Evolutionary conservation across 148 eudicot genomes (phyloP).

Genomic region (Dysphania ambrosioides): DNA sequence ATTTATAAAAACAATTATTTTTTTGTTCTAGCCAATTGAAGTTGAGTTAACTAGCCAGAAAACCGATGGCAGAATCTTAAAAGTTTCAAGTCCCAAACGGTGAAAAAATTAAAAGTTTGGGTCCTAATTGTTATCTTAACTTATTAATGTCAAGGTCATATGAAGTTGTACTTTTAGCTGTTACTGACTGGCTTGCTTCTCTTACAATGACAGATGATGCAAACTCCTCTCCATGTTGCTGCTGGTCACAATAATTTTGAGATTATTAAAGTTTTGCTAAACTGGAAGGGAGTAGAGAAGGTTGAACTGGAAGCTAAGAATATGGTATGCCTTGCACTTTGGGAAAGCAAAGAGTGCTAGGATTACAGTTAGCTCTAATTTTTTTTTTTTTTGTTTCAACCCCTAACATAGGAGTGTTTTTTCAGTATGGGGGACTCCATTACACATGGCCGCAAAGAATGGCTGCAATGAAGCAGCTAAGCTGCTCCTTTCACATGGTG

Average conservation of each 20-base stretch:
- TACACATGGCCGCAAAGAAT: slow-evolving; percentile 99
- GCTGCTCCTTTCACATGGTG: slow-evolving; percentile 89
- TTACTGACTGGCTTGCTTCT: neutral
- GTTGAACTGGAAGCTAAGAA: slow-evolving; percentile 92
- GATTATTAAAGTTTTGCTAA: slow-evolving; percentile 65
- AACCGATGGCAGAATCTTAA: too few relatives aligned
- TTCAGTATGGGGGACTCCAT: slow-evolving; percentile 97
- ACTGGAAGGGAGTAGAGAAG: slow-evolving; percentile 60
- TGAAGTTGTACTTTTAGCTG: neutral
- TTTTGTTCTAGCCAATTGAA: too few relatives aligned
- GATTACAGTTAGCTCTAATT: neutral
- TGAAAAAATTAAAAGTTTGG: too few relatives aligned
- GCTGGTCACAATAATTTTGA: slow-evolving; percentile 87
- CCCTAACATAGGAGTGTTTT: neutral
- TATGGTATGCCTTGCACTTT: slow-evolving; percentile 51
- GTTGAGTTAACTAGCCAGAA: too few relatives aligned
- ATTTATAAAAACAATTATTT: too few relatives aligned
- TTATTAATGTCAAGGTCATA: neutral
- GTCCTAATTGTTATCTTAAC: too few relatives aligned
- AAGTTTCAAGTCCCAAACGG: too few relatives aligned
- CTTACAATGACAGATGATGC: slow-evolving; percentile 59
- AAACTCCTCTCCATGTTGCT: slow-evolving; percentile 92
- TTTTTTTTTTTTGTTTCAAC: neutral
- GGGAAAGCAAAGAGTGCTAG: neutral
- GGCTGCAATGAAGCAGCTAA: slow-evolving; percentile 84